A percentile compares a stretch with the other conserved stretches of the same genome.
phyloP scores from a whole-genome alignment of 805 yeast genomes.

The Nakazawaea sp. region DNA sequence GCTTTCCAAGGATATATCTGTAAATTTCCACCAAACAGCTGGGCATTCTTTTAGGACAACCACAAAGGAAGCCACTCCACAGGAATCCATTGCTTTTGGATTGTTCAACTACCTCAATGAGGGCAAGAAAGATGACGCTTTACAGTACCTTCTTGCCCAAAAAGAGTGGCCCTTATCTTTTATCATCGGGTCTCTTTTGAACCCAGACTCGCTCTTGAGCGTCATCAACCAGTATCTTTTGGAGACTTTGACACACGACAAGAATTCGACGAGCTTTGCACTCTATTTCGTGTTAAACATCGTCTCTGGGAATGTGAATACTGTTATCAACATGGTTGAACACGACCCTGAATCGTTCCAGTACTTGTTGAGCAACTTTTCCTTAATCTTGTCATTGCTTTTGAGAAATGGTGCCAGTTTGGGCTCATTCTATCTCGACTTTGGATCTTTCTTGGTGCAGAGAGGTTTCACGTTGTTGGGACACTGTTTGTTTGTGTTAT shows the following conservation, averaged over 20 bases:
- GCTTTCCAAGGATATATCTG: conserved; percentile 3
- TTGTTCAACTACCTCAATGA: conserved; percentile 32
- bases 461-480: conserved; percentile 29
- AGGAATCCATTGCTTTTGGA: not conserved
- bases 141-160: conserved; percentile 51
- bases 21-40: too few relatives aligned
- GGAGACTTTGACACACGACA: conserved; percentile 35
- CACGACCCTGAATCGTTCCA: conserved; percentile 18
- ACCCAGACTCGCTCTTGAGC: conserved; percentile 51
- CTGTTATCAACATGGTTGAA: conserved; percentile 43
- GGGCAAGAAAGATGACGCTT: conserved; percentile 65
- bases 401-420: conserved; percentile 4
- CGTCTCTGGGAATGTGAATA: conserved; percentile 52
- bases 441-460: conserved; percentile 39
- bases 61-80: not conserved
- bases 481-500: conserved; percentile 37
- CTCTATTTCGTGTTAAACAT: conserved; percentile 56
- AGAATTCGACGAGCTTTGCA: conserved; percentile 27
- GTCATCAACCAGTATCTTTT: conserved; percentile 53
- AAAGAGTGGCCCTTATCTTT: conserved; percentile 77
- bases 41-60: not conserved
- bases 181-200: conserved; percentile 58
- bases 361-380: conserved; percentile 1
- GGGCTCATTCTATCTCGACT: conserved; percentile 35
- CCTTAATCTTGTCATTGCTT: conserved; percentile 2